Conservation (phyloP, 164 flowering plant genomes). For the Dillenia turbinata region DNA sequence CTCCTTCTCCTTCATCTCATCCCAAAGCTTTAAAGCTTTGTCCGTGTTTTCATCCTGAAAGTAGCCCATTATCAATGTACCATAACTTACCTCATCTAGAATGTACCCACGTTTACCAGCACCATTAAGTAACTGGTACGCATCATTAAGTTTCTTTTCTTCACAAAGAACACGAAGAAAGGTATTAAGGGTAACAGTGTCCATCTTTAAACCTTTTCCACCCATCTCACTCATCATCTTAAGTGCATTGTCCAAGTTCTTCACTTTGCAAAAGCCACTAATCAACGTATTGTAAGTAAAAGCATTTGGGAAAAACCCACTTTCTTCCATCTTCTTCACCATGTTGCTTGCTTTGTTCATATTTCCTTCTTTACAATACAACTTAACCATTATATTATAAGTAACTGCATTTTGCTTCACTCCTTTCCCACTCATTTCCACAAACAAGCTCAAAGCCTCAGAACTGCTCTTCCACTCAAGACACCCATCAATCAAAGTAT, state of each 20-base stretch:
- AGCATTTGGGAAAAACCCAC: constrained; percentile 56
- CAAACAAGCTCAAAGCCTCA: constrained; percentile 47
- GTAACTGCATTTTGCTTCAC: constrained; percentile 44
- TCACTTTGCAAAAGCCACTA: constrained; percentile 52
- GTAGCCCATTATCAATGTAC: constrained; percentile 67
- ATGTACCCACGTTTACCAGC: constrained; percentile 58
- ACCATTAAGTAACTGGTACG: constrained; percentile 39
- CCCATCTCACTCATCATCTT: constrained; percentile 70
- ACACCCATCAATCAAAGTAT: constrained; percentile 74
- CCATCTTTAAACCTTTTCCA: constrained; percentile 62
- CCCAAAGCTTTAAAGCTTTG: constrained; percentile 70
- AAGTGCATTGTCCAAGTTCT: constrained; percentile 57
- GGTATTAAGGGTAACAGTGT: constrained; percentile 56
- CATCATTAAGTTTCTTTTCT: constrained; percentile 59
- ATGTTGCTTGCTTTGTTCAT: constrained; percentile 55
- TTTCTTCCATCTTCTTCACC: constrained; percentile 51
- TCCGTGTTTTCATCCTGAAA: constrained; percentile 47
- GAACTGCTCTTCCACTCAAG: constrained; percentile 28
- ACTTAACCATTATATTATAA: constrained; percentile 63
- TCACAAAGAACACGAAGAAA: constrained; percentile 50
- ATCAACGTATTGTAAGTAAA: constrained; percentile 80
- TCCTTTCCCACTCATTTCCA: constrained; percentile 60
- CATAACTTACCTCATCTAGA: constrained; percentile 73
- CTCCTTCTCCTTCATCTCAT: constrained; percentile 63
- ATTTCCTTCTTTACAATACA: constrained; percentile 59